phyloP scores from a whole-genome alignment of 2,329 filamentous ascomycete genomes.

The Grosmannia clavigera region DNA sequence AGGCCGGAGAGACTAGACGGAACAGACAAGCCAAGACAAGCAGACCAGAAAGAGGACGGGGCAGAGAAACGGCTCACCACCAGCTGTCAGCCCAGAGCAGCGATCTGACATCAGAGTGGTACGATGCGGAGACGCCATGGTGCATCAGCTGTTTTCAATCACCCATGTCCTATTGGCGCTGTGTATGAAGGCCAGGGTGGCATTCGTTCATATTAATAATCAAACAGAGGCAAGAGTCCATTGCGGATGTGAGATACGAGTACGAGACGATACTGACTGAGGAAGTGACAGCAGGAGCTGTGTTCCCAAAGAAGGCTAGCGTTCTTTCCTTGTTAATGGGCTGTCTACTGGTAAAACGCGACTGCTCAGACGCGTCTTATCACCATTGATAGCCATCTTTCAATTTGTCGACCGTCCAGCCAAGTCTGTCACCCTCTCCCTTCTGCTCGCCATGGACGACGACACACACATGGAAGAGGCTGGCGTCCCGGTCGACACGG shows the following conservation, averaged over 20 bases:
- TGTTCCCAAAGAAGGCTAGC: not conserved
- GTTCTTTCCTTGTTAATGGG: not conserved
- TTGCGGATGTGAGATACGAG: too few species aligned
- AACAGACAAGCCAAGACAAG: not conserved
- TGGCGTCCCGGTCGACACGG: constrained; percentile 18
- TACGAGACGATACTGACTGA: too few species aligned
- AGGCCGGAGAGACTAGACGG: not conserved
- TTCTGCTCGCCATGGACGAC: not conserved
- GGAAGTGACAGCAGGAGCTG: not conserved
- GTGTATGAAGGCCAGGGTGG: too few species aligned
- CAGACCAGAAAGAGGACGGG: not conserved
- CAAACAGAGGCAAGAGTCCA: not conserved
- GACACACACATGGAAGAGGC: constrained; percentile 26
- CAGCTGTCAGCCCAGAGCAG: not conserved
- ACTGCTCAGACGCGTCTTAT: not conserved
- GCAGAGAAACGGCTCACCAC: too few species aligned
- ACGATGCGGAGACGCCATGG: not conserved
- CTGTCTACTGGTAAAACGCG: not conserved
- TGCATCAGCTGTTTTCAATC: too few species aligned
- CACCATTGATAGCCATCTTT: not conserved
- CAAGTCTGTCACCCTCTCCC: not conserved
- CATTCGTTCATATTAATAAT: not conserved
- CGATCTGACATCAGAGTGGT: not conserved
- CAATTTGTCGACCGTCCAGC: not conserved
- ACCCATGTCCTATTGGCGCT: too few species aligned